These are phyloP conservation scores for Exophiala mesophila DNA, from an alignment of 2,329 filamentous ascomycete genomes.

Conservation along the genomic window DNA sequence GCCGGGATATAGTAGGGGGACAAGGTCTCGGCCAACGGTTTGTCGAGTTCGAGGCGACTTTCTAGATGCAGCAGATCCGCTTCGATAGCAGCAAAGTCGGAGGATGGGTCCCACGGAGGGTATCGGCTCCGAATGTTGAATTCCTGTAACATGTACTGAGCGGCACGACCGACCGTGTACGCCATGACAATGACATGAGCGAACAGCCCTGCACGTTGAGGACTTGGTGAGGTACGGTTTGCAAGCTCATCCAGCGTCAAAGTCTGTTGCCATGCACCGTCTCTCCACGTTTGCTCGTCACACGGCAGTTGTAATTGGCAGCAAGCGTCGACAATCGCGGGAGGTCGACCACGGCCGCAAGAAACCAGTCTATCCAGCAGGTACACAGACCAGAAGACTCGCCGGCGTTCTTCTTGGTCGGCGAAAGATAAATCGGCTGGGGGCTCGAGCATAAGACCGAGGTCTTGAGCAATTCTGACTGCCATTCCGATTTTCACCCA, in stretches of 20 bases:
- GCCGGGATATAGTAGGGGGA: not conserved
- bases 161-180: not conserved
- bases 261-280: not conserved
- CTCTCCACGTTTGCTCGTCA: constrained; percentile 6
- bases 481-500: constrained; percentile 50
- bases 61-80: constrained; percentile 4
- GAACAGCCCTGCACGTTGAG: not conserved
- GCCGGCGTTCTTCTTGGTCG: constrained; percentile 26
- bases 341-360: constrained; percentile 20
- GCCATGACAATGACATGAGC: not conserved
- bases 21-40: not conserved
- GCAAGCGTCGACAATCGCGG: constrained; percentile 12
- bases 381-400: constrained; percentile 31
- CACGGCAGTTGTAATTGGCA: constrained; percentile 19
- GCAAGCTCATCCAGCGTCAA: not conserved
- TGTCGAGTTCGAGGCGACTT: not conserved
- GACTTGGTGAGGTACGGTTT: not conserved
- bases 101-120: constrained; percentile 2
- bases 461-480: constrained; percentile 31
- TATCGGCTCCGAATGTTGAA: not conserved
- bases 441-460: not conserved
- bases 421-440: not conserved
- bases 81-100: constrained; percentile 1
- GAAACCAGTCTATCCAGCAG: constrained; percentile 31
- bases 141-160: constrained; percentile 3